Conservation (phyloP, 2,329 filamentous ascomycete genomes). For the Aphanocladium album region DNA sequence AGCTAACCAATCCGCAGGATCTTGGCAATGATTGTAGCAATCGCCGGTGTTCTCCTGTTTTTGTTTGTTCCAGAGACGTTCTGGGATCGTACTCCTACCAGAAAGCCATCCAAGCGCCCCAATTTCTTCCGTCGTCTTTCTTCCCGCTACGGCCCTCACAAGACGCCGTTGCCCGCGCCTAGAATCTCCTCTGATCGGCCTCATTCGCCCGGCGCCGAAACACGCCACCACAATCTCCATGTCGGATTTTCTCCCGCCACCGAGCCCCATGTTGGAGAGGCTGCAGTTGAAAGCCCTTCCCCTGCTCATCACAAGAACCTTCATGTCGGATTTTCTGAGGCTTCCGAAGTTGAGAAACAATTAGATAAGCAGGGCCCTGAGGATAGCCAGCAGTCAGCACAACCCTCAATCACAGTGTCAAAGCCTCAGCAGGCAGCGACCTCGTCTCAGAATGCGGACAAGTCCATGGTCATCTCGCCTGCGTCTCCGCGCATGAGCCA, state of each 20-base stretch:
- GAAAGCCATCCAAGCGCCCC: conserved; percentile 35
- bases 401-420: conserved; percentile 10
- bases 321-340: conserved; percentile 53
- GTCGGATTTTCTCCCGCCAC: conserved; percentile 27
- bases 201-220: conserved; percentile 16
- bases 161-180: conserved; percentile 8
- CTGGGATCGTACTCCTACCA: conserved; percentile 75
- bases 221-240: conserved; percentile 24
- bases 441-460: not conserved
- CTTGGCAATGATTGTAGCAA: conserved; percentile 71
- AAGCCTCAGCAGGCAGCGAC: not conserved
- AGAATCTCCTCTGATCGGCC: conserved; percentile 13
- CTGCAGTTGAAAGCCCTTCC: conserved; percentile 18
- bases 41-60: conserved; percentile 68
- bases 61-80: conserved; percentile 93
- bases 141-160: conserved; percentile 29
- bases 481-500: not conserved
- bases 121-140: conserved; percentile 45
- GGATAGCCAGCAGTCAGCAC: not conserved
- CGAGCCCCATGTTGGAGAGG: not conserved
- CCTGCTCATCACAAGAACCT: conserved; percentile 27
- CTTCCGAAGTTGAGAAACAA: conserved; percentile 14
- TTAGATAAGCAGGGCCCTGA: not conserved
- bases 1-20: conserved; percentile 48
- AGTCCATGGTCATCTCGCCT: not conserved